Evolutionary conservation across 495 filamentous ascomycete species (phyloP).

Genomic region (Rusavskia elegans): DNA sequence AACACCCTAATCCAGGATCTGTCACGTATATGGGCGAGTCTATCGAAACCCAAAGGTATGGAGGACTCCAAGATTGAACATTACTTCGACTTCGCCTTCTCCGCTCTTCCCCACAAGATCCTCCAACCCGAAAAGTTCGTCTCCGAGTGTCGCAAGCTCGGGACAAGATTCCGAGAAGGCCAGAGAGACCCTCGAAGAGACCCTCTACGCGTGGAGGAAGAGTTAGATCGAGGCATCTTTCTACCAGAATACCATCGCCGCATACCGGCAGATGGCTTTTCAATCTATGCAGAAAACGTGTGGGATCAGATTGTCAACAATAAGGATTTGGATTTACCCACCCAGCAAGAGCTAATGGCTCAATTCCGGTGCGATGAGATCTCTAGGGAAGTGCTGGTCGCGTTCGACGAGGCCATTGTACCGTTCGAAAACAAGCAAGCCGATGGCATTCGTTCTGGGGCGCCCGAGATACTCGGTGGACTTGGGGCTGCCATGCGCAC

Average conservation of each 20-base stretch:
- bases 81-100: constrained; percentile 97
- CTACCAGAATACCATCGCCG: constrained; percentile 87
- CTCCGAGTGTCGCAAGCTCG: constrained; percentile 60
- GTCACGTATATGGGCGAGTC: constrained; percentile 74
- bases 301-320: constrained; percentile 99
- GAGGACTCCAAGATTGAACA: constrained; percentile 84
- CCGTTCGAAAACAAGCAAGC: constrained; percentile 80
- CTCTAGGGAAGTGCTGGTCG: constrained; percentile 62
- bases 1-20: constrained; percentile 84
- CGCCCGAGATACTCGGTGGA: constrained; percentile 52
- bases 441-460: constrained; percentile 52
- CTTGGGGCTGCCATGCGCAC: constrained; percentile 60
- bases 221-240: constrained; percentile 63
- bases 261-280: constrained; percentile 90
- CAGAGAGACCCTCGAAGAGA: constrained; percentile 45
- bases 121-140: constrained; percentile 89
- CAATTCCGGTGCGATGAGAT: constrained; percentile 99
- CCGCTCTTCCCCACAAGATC: constrained; percentile 89
- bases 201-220: constrained; percentile 43
- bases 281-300: constrained; percentile 78
- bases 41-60: constrained; percentile 78
- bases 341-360: constrained; percentile 89
- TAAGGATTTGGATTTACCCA: constrained; percentile 92
- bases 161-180: constrained; percentile 66
- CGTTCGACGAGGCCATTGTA: constrained; percentile 64